Evolutionary conservation across 768 basidiomycete species (phyloP).

Genomic region (Rhizopogon roseolus): DNA sequence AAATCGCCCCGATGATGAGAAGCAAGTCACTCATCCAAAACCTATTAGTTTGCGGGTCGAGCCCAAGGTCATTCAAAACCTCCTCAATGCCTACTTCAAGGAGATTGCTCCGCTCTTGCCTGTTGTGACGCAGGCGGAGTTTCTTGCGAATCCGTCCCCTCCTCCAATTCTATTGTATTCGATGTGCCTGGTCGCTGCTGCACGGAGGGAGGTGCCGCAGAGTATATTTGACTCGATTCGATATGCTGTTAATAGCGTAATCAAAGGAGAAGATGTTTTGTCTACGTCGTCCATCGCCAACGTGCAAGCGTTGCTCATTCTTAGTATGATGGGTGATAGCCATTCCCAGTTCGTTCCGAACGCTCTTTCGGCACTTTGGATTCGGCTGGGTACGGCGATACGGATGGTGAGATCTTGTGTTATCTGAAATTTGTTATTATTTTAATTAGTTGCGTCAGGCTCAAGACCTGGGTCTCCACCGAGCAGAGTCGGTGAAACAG

Average conservation of each 20-base stretch:
- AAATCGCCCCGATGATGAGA: slow-evolving; percentile 55
- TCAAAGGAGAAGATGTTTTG: slow-evolving; percentile 88
- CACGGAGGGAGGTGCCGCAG: slow-evolving; percentile 78
- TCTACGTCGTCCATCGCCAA: slow-evolving; percentile 83
- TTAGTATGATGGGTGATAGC: slow-evolving; percentile 84
- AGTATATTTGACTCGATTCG: slow-evolving; percentile 88
- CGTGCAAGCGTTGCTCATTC: slow-evolving; percentile 81
- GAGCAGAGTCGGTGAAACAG: slow-evolving; percentile 82
- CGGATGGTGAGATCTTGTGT: slow-evolving; percentile 67
- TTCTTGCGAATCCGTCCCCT: slow-evolving; percentile 67
- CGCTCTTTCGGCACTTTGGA: slow-evolving; percentile 82
- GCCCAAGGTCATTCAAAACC: slow-evolving; percentile 69
- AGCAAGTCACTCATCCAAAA: slow-evolving; percentile 49
- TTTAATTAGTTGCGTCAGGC: slow-evolving; percentile 48
- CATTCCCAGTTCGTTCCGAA: slow-evolving; percentile 88
- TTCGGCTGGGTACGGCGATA: slow-evolving; percentile 83
- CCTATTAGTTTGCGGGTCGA: slow-evolving; percentile 72
- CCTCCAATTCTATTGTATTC: slow-evolving; percentile 86
- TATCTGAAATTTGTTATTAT: neutral
- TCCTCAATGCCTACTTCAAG: slow-evolving; percentile 89
- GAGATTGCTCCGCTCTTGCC: slow-evolving; percentile 89
- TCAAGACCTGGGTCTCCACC: slow-evolving; percentile 93
- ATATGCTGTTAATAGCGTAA: slow-evolving; percentile 77
- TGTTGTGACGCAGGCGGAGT: slow-evolving; percentile 84
- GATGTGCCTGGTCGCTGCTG: slow-evolving; percentile 89